Evolutionary conservation across 2,329 filamentous ascomycete genomes (phyloP), one percentile per base, ranked within the genome.

Genomic region (Alternaria sp.): DNA sequence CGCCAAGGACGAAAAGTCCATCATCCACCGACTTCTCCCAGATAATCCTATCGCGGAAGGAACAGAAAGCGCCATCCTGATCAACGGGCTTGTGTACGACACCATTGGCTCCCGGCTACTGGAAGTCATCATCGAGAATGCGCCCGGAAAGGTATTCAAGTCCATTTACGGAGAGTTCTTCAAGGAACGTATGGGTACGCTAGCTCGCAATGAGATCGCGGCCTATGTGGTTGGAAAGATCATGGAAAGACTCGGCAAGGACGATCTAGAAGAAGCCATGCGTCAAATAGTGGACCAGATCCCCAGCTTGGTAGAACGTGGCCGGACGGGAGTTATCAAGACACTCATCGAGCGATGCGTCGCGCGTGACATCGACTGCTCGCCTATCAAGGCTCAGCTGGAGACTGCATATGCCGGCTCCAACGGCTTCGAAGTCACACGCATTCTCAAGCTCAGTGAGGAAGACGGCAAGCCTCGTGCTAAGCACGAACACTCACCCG

Each of bases 111-210:
- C 95, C 4, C 90, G 95, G 47, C 85, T 99, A 2, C 85, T 98
- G 21, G 96, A 99, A 82, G 93, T 90, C 0, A 90, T 99, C 66
- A 88, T 97, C 67, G 87, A 89, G 25, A 87, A 91, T 75, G 89
- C 90, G 15, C 94, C 96, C 0, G 94, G 92, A 46, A 97, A 96
- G 80, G 82, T 94, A 33, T 99, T 98, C 87, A 97, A 97, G 80
- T 87, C 89, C 14, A 85, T 99, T 6, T 95, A 96, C 81, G 88
- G 87, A 61, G 89, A 90, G 69, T 88, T 94, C 68, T 92, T 98
- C 79, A 91, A 90, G 65, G 89, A 91, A 14, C 88, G 93, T 25
- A 91, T 98, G 72, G 89, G 90, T 21, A 92, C 89, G 43, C 87
- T 97, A 63, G 88, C 95, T 6, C 90, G 94, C 61, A 98, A 98